Conservation (phyloP, 1,139 yeast genomes). For the Meyerozyma smithsonii region DNA sequence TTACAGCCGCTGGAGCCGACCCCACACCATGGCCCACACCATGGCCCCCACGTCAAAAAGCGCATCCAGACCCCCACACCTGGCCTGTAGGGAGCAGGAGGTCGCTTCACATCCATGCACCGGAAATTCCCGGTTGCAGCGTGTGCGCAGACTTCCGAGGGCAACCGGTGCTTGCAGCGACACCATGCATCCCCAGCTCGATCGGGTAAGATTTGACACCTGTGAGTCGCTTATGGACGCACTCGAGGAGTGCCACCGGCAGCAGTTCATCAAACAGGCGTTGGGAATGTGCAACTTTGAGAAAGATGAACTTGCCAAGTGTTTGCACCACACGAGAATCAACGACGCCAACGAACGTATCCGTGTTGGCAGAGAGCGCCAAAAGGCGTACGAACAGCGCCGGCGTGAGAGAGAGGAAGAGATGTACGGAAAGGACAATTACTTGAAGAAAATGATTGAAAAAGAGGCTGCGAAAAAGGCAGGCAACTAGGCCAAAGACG, state of each 20-base stretch:
- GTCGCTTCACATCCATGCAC: neutral
- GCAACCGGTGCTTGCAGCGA: neutral
- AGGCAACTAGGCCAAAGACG: no score
- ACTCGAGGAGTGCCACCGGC: slow-evolving; percentile 81
- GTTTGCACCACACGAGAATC: slow-evolving; percentile 75
- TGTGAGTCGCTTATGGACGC: slow-evolving; percentile 85
- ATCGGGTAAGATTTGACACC: slow-evolving; percentile 42
- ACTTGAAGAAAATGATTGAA: slow-evolving; percentile 63
- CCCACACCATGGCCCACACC: no score
- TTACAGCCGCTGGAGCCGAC: no score
- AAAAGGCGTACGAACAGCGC: slow-evolving; percentile 48
- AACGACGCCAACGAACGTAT: slow-evolving; percentile 65
- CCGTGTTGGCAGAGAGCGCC: slow-evolving; percentile 50
- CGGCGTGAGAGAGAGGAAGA: slow-evolving; percentile 69
- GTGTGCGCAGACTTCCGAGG: neutral
- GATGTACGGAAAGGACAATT: slow-evolving; percentile 71
- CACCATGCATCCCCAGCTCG: slow-evolving; percentile 46
- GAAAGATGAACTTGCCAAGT: slow-evolving; percentile 71
- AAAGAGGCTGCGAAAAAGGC: slow-evolving; percentile 19
- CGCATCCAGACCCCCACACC: neutral
- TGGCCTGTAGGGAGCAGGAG: no score
- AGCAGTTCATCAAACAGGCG: slow-evolving; percentile 66
- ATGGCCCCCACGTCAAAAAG: no score
- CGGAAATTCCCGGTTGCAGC: neutral
- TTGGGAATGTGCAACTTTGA: slow-evolving; percentile 83